Base-by-base conservation (phyloP, 176 grass and related monocot species). In the Bothriochloa decipiens region DNA sequence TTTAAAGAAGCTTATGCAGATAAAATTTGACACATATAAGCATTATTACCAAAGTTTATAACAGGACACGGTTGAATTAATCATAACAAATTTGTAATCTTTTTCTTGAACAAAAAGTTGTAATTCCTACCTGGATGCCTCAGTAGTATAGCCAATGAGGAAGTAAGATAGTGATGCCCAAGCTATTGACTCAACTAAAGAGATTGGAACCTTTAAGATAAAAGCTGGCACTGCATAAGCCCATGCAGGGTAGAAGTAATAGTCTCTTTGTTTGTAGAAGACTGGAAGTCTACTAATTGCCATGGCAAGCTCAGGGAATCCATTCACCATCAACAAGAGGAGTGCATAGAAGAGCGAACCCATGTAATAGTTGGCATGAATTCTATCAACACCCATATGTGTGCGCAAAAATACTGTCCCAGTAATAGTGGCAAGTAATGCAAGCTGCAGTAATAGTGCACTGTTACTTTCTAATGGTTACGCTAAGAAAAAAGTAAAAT, bases 121-220 rank as follows among this genome's bases (percentile, higher is more conserved):
- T n/a, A 78, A 15, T 11, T 85, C 63, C 46, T 97, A 93, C 94
- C 94, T 89, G 26, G 70, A 57, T 82, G 87, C 79, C 82, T 92
- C 83, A 14, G 87, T 87, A 74, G 87, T 85, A 91, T 89, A 97
- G 33, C 95, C 95, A 74, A 97, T 94, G 23, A 97, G 75, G 76
- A 81, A 97, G 70, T 97, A 97, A 57, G 95, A 88, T 88, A 93
- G 78, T 77, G 88, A 91, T 72, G 90, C 86, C 95, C 95, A 97
- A 47, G 87, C 76, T 39, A 92, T 52, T 39, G 92, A 91, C 70
- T 91, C 90, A 57, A 90, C 20, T 69, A 97, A 86, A 68, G 95
- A 97, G 50, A 92, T 8, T 32, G 92, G 95, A 71, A 97, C 71
- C 76, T 94, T 94, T 47, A 97, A 66, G 11, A 95, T 80, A 61